A percentile compares a stretch with the other conserved stretches of the same genome.
Conservation (phyloP, 2,329 filamentous ascomycete species). For the Aureobasidium sp. region DNA sequence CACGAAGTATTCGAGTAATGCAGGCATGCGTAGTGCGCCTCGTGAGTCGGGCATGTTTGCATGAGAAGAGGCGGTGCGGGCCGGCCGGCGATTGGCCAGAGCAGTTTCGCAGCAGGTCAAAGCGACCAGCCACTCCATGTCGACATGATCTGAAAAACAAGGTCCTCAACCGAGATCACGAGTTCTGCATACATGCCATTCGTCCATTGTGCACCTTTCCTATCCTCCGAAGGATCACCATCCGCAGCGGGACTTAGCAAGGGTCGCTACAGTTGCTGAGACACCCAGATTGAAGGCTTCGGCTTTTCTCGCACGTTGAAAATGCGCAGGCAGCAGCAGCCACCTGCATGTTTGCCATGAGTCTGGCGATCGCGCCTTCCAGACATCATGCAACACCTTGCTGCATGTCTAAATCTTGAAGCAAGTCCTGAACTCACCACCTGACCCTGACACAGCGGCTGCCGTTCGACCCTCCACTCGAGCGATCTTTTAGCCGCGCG, state of each 20-base stretch:
- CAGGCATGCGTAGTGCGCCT: conserved; percentile 18
- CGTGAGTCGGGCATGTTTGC: conserved; percentile 21
- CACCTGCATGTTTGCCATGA: conserved; percentile 18
- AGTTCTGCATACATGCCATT: background rate
- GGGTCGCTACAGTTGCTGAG: background rate
- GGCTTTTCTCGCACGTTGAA: conserved; percentile 7
- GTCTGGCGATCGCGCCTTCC: conserved; percentile 1
- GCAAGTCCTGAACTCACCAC: background rate
- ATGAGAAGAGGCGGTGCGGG: conserved; percentile 20
- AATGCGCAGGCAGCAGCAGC: conserved; percentile 11
- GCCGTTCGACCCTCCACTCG: background rate
- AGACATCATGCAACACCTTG: background rate
- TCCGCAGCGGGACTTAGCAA: background rate
- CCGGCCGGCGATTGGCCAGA: conserved; percentile 3
- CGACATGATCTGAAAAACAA: background rate
- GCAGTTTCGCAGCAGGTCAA: conserved; percentile 14
- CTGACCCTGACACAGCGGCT: conserved; percentile 3
- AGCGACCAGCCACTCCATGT: conserved; percentile 17
- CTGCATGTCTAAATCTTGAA: conserved; percentile 11
- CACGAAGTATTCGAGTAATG: conserved; percentile 15
- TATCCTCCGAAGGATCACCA: background rate
- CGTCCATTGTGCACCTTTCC: background rate
- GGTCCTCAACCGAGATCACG: conserved; percentile 14
- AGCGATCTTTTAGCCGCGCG: conserved; percentile 11
- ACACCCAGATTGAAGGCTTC: background rate